Base-by-base conservation (phyloP, 352 stramenopile species). In the Phytophthora sojae region DNA sequence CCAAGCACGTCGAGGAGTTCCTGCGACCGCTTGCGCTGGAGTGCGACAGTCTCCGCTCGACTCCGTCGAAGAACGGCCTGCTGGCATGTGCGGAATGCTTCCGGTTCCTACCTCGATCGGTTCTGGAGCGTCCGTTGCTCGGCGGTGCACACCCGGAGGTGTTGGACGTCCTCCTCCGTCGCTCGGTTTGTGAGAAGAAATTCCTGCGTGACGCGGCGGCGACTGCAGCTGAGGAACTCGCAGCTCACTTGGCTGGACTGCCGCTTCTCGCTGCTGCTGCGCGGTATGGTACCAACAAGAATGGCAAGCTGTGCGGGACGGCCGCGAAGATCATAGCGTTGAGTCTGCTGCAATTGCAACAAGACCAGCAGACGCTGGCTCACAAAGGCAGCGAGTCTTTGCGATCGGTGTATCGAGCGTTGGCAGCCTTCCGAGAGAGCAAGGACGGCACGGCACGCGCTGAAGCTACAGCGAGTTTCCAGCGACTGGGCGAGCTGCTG, bases 41-140 rank as follows among this genome's bases (percentile, higher is more conserved):
- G 9, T 80, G 83, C 42, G 79, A 93, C 62, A 91, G 88, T 73
- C 64, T 94, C 45, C 87, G 87, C 25, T 93, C 85, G 0, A 75
- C 84, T 3, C 77, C 89, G 12, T 80, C 80, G n/a, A 92, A 92
- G 65, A 94, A 94, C 52, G 86, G 82, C 45, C 57, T 94, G 26
- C 50, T 93, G 6, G 83, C 83, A 17, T 70, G 82, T 50, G 71
- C 77, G 7, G 87, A 94, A 73, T 90, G 81, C 64, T 92, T 89
- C 53, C 64, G 85, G 58, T 77, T 67, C 19, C 69, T 92, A 0
- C 58, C 67, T 37, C 61, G 66, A 8, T 64, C 61, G 3, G 53
- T 65, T 0, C 14, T 78, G 6, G 60, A 71, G 29, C 66, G 51
- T n/a, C 29, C 57, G 25, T 61, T 82, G 61, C 39, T 87, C 4